Evolutionary conservation across 2,329 filamentous ascomycete species (phyloP), one percentile per base, ranked within the genome.

Genomic region (Verticillium klebahnii): DNA sequence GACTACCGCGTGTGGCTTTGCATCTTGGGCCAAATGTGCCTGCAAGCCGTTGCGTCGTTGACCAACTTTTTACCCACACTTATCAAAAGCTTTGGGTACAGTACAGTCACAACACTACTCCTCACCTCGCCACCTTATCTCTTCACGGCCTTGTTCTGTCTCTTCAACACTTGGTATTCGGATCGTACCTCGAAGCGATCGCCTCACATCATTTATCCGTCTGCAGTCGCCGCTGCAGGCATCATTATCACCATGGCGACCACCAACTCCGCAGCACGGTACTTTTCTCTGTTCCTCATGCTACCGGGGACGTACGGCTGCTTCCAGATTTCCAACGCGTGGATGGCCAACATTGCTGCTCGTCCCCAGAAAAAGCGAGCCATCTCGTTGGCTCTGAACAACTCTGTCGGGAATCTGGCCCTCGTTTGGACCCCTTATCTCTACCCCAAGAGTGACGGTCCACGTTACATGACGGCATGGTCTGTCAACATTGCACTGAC

Each of bases 21-120:
- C 52, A 68, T 70, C 34, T 9, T 67, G 12, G 66, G 64, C 57
- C 69, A 72, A 62, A 64, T 72, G 58, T 69, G 70, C 29, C 56
- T 72, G 7, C 69, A 72, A 59, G 69, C 70, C 3, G 69, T 69
- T 5, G 70, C 70, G 3, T 71, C 70, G 3, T 60, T 73, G 11
- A 72, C 70, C 56, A 73, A 72, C 63, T 73, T 73, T 61, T 63
- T 73, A 17, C 71, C 71, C 8, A 71, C 71, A 1, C 64, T 73
- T 14, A 71, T 73, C 52, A 64, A 67, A 25, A 68, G 64, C 34
- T 69, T 73, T 54, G 71, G 71, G 3, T 72, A 63, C 61, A 58
- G 52, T 23, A 70, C 67, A 17, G 68, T 69, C 50, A 56, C 70
- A 12, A 72, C 71, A 1, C 66, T 72, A 1, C 67, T 73, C 8